Evolutionary conservation across 352 stramenopile genomes (phyloP).

Genomic region (Globisporangium nagaii): DNA sequence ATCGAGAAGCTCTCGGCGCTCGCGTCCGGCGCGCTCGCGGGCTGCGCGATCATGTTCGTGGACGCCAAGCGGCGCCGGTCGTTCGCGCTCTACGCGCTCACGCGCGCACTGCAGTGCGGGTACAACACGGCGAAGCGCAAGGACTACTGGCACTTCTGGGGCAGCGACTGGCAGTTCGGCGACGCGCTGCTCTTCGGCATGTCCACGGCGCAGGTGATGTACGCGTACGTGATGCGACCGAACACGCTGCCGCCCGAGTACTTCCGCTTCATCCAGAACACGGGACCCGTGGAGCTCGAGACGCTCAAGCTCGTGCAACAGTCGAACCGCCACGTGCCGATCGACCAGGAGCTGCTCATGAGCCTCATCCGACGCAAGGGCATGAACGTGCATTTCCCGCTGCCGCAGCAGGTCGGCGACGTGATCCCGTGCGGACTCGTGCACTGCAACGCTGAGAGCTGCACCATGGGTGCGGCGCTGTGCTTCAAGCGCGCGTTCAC

Average conservation of each 20-base stretch:
- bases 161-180: constrained; percentile 76
- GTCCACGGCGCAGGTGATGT: constrained; percentile 81
- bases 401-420: constrained; percentile 17
- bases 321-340: constrained; percentile 38
- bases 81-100: constrained; percentile 77
- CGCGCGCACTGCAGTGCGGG: constrained; percentile 71
- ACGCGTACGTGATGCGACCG: constrained; percentile 80
- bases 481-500: constrained; percentile 59
- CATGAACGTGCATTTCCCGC: constrained; percentile 21
- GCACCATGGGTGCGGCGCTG: constrained; percentile 33
- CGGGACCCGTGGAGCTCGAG: constrained; percentile 55
- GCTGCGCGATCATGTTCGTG: constrained; percentile 56
- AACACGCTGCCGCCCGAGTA: constrained; percentile 67
- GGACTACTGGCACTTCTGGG: constrained; percentile 86
- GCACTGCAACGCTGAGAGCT: constrained; percentile 47
- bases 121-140: constrained; percentile 83
- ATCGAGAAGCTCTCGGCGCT: constrained; percentile 47
- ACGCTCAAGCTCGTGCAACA: constrained; percentile 63
- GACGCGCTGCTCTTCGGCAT: constrained; percentile 76
- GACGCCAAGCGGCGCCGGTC: constrained; percentile 65
- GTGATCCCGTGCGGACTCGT: constrained; percentile 59
- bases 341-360: constrained; percentile 35
- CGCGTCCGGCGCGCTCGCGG: constrained; percentile 53
- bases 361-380: constrained; percentile 38
- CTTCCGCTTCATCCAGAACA: constrained; percentile 78